A percentile compares a stretch with the other conserved stretches of the same genome.
Evolutionary conservation across 495 filamentous ascomycete species (phyloP).

Genomic region (Daldinia grandis): DNA sequence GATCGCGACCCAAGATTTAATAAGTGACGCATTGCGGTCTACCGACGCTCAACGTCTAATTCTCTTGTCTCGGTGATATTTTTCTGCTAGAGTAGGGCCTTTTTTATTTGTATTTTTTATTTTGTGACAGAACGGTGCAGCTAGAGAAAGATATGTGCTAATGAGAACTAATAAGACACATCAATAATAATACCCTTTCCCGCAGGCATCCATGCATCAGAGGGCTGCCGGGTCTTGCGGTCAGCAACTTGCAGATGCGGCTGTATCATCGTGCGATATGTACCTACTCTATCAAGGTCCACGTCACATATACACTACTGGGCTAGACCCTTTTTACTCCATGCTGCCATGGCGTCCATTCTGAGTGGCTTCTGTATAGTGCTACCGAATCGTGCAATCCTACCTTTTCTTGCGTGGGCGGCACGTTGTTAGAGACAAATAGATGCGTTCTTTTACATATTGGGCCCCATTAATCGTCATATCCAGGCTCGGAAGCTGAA

Average conservation of each 20-base stretch:
- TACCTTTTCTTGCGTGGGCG: conserved; percentile 36
- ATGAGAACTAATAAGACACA: conserved; percentile 29
- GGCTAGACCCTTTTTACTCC: conserved; percentile 34
- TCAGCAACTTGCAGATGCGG: conserved; percentile 43
- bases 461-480: conserved; percentile 18
- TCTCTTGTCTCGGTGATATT: conserved; percentile 34
- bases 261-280: conserved; percentile 43
- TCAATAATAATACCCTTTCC: conserved; percentile 11
- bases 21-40: conserved; percentile 35
- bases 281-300: conserved; percentile 32
- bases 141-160: conserved; percentile 6
- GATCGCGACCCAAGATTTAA: conserved; percentile 35
- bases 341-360: conserved; percentile 26
- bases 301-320: conserved; percentile 34
- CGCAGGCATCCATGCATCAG: conserved; percentile 33
- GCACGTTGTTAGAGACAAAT: conserved; percentile 30
- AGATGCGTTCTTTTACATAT: conserved; percentile 20
- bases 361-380: conserved; percentile 33
- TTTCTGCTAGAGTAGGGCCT: conserved; percentile 26
- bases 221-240: conserved; percentile 31
- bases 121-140: conserved; percentile 10
- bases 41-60: conserved; percentile 18
- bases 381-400: conserved; percentile 38
- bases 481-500: conserved; percentile 32
- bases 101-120: no score